Evolutionary conservation across 495 filamentous ascomycete genomes (phyloP).

Genomic region (Lasiosphaeriaceae sp.): DNA sequence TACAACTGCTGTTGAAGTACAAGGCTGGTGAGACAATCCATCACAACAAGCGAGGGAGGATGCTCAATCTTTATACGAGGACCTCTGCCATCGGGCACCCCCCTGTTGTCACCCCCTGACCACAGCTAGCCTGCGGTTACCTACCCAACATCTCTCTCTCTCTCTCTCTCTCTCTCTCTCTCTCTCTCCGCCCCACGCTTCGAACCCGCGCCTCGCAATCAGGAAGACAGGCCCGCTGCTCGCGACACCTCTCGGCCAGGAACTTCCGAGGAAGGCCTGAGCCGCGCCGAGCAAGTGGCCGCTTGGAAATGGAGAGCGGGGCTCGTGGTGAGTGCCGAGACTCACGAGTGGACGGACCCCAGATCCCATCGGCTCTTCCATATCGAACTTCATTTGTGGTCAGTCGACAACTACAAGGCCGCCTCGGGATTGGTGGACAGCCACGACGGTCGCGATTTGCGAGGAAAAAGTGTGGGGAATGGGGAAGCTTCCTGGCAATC

Average conservation of each 20-base stretch:
- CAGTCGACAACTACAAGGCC: slow-evolving; percentile 25
- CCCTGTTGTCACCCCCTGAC: slow-evolving; percentile 2
- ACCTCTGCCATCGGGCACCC: background rate
- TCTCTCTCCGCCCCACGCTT: background rate
- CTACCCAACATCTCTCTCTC: background rate
- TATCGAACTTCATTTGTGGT: slow-evolving; percentile 36
- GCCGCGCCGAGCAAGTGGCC: slow-evolving; percentile 26
- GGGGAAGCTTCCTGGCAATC: slow-evolving; percentile 17
- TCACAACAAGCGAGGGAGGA: slow-evolving; percentile 14
- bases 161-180: background rate
- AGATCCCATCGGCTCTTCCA: slow-evolving; percentile 32
- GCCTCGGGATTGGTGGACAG: slow-evolving; percentile 24
- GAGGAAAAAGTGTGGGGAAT: slow-evolving; percentile 29
- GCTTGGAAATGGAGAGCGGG: slow-evolving; percentile 37
- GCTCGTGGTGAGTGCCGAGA: slow-evolving; percentile 34
- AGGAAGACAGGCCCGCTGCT: slow-evolving; percentile 46
- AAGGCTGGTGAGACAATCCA: slow-evolving; percentile 7
- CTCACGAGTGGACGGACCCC: slow-evolving; percentile 25
- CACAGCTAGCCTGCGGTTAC: background rate
- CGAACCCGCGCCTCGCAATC: slow-evolving; percentile 32
- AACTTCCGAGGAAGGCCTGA: slow-evolving; percentile 39
- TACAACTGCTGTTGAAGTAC: slow-evolving; percentile 15
- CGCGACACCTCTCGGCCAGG: slow-evolving; percentile 38
- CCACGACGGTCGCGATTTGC: slow-evolving; percentile 4
- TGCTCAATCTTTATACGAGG: slow-evolving; percentile 35